phyloP scores from a whole-genome alignment of 2,329 filamentous ascomycete genomes.

The Claviceps sp. region DNA sequence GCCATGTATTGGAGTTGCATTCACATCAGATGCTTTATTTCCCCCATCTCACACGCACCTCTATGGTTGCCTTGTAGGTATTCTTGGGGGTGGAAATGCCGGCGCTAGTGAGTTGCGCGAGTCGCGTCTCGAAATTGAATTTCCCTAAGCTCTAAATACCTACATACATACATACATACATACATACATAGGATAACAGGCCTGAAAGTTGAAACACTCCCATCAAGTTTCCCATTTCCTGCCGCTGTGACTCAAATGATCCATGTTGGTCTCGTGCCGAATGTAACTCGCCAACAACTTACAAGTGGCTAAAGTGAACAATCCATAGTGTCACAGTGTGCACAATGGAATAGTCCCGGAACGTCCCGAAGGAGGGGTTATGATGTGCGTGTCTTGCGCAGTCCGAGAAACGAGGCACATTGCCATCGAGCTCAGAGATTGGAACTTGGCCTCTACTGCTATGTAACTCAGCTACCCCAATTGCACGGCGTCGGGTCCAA shows the following conservation, averaged over 20 bases:
- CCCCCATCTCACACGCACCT: background rate
- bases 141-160: background rate
- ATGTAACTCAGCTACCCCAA: too few species aligned
- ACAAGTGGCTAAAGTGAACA: too few species aligned
- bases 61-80: background rate
- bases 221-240: background rate
- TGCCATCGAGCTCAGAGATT: too few species aligned
- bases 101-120: background rate
- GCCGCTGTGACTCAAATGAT: background rate
- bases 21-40: background rate
- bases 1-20: background rate
- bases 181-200: background rate
- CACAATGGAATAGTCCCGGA: too few species aligned
- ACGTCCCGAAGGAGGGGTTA: too few species aligned
- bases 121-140: background rate
- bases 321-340: too few species aligned
- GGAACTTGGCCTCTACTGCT: too few species aligned
- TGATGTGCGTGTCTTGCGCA: too few species aligned
- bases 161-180: too few species aligned
- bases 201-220: background rate
- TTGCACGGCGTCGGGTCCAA: too few species aligned
- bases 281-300: background rate
- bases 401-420: too few species aligned
- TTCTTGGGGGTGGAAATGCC: background rate
- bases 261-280: background rate